A percentile compares a stretch with the other conserved stretches of the same genome.
phyloP scores from a whole-genome alignment of 2,329 filamentous ascomycete genomes.

The Lachnellula cervina region DNA sequence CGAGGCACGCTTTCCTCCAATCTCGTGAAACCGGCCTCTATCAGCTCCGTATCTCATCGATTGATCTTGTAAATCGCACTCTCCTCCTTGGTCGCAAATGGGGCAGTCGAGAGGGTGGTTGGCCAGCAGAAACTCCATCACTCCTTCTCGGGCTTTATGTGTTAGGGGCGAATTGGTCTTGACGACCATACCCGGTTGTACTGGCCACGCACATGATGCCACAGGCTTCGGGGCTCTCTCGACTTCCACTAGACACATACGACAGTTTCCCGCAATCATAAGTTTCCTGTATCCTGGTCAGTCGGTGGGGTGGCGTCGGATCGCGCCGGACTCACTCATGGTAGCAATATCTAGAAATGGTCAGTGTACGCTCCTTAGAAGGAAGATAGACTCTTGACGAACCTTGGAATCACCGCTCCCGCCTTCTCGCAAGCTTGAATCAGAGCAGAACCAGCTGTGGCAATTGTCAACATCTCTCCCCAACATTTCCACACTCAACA shows the following conservation, averaged over 20 bases:
- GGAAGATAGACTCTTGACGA: constrained; percentile 29
- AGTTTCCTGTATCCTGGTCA: constrained; percentile 62
- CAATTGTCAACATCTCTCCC: constrained; percentile 34
- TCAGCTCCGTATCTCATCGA: constrained; percentile 98
- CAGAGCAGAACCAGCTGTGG: constrained; percentile 83
- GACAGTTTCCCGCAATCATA: constrained; percentile 98
- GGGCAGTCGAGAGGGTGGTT: constrained; percentile 96
- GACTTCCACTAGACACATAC: constrained; percentile 99
- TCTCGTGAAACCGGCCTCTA: constrained; percentile 92
- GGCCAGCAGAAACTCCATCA: constrained; percentile 97
- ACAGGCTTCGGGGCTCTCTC: constrained; percentile 95
- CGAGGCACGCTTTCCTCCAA: constrained; percentile 91
- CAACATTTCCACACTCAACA: constrained; percentile 14
- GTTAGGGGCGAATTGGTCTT: constrained; percentile 95
- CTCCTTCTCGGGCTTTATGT: constrained; percentile 96
- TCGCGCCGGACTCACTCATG: constrained; percentile 68
- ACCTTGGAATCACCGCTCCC: constrained; percentile 82
- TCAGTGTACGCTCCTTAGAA: neutral
- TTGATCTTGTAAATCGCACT: constrained; percentile 98
- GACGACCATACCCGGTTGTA: constrained; percentile 97
- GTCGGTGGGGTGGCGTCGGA: constrained; percentile 20
- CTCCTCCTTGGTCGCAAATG: constrained; percentile 97
- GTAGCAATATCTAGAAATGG: constrained; percentile 79
- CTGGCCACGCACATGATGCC: constrained; percentile 97
- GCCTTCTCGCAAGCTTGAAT: constrained; percentile 99